Conservation (phyloP, 805 yeast species). For the Schwanniomyces sp. region DNA sequence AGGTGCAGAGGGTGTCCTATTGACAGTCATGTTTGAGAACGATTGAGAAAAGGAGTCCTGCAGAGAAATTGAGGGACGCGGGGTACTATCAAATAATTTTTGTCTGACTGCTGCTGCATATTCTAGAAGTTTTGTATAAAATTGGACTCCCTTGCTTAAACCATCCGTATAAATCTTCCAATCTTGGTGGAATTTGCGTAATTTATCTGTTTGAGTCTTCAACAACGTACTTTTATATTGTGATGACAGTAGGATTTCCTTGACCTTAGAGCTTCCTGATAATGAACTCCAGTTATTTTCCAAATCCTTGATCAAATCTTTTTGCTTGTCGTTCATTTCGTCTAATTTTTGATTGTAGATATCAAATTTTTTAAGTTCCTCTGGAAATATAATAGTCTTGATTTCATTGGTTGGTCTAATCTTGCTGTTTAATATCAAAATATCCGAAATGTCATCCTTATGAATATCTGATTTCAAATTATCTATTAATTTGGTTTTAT, state of each 20-base stretch:
- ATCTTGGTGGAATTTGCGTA: constrained; percentile 47
- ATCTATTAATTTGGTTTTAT: constrained; percentile 57
- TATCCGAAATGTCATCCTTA: constrained; percentile 80
- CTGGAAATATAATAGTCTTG: constrained; percentile 54
- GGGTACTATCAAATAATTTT: neutral
- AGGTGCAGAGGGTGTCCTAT: neutral
- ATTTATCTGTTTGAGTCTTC: constrained; percentile 30
- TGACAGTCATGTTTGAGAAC: neutral
- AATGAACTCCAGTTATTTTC: constrained; percentile 30
- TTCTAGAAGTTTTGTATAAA: constrained; percentile 54
- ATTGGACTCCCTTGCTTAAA: constrained; percentile 56
- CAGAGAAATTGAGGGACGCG: neutral
- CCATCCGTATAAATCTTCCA: constrained; percentile 66
- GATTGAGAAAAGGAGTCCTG: neutral
- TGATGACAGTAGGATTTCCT: constrained; percentile 45
- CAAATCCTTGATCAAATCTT: constrained; percentile 38
- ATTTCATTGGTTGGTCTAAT: constrained; percentile 58
- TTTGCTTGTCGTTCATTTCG: constrained; percentile 67
- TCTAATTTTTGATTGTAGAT: constrained; percentile 67
- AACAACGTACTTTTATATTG: constrained; percentile 35
- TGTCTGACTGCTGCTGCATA: constrained; percentile 18
- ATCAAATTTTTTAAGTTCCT: constrained; percentile 75
- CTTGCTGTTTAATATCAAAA: constrained; percentile 63
- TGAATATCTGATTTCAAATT: constrained; percentile 72
- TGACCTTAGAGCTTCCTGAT: constrained; percentile 24